phyloP scores from a whole-genome alignment of 1,284 basidiomycete genomes.

The Porodaedalea pini region DNA sequence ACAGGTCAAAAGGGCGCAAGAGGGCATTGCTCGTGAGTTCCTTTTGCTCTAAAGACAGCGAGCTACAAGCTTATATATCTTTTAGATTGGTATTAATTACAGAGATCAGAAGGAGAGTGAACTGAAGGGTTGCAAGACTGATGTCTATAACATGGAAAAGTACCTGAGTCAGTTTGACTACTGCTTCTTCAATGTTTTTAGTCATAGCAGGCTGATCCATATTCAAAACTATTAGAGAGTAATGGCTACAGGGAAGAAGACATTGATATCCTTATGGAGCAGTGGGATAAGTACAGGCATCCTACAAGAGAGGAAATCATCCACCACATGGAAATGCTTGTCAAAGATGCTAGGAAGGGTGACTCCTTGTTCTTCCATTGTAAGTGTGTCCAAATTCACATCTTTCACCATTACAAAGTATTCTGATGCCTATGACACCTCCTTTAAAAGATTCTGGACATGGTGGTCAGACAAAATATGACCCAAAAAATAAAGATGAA shows the following conservation, averaged over 20 bases:
- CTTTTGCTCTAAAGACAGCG: not conserved
- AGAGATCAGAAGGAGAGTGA: conserved; percentile 55
- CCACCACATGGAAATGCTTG: conserved; percentile 84
- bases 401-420: conserved; percentile 1
- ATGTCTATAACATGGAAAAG: conserved; percentile 28
- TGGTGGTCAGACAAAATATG: conserved; percentile 52
- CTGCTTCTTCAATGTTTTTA: not conserved
- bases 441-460: conserved; percentile 44
- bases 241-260: conserved; percentile 75
- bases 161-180: conserved; percentile 60
- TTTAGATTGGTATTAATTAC: conserved; percentile 83
- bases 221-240: conserved; percentile 38
- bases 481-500: conserved; percentile 40
- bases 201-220: not conserved
- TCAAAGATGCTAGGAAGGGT: conserved; percentile 69
- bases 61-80: not conserved
- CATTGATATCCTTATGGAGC: conserved; percentile 84
- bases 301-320: conserved; percentile 84
- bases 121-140: conserved; percentile 46
- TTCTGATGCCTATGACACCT: not conserved
- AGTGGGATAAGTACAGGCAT: conserved; percentile 49
- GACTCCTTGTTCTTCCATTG: conserved; percentile 93
- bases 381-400: conserved; percentile 33
- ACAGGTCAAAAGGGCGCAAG: conserved; percentile 41
- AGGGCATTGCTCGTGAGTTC: conserved; percentile 71